Percentiles rank a stretch among this genome's conserved stretches.
phyloP scores from a whole-genome alignment of 345 rosid genomes.

The Hibiscus trionum region DNA sequence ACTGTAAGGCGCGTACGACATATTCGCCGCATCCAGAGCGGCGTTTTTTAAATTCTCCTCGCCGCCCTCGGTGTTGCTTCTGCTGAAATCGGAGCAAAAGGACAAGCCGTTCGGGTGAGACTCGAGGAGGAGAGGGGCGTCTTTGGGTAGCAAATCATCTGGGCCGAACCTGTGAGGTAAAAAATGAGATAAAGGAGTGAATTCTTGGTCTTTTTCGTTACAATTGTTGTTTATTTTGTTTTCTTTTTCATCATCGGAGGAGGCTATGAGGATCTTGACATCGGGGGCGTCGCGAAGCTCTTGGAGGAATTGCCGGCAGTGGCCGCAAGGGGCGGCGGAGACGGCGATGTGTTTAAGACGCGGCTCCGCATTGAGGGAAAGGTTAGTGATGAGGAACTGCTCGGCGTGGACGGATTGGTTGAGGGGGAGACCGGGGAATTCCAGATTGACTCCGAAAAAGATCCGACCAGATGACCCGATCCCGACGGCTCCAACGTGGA shows the following conservation, averaged over 20 bases:
- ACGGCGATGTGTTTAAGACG: constrained; percentile 55
- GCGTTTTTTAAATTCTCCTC: constrained; percentile 25
- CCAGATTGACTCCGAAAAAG: constrained; percentile 78
- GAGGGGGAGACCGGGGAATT: constrained; percentile 90
- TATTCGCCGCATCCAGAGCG: constrained; percentile 73
- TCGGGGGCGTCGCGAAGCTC: constrained; percentile 69
- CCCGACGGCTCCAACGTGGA: constrained; percentile 74
- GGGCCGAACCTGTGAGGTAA: constrained; percentile 89
- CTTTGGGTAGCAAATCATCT: constrained; percentile 51
- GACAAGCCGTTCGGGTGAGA: constrained; percentile 42
- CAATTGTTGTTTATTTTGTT: constrained; percentile 5
- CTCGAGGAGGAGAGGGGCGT: constrained; percentile 64
- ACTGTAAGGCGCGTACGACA: constrained; percentile 86
- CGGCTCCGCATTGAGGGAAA: constrained; percentile 57
- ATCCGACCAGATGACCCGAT: constrained; percentile 89
- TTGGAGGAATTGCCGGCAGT: constrained; percentile 95
- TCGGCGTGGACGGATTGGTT: constrained; percentile 93
- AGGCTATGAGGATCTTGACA: constrained; percentile 44
- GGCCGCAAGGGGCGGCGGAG: constrained; percentile 96
- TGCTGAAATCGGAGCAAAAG: constrained; percentile 5
- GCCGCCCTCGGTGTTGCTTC: not conserved
- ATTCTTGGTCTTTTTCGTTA: constrained; percentile 18
- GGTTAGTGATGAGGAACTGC: constrained; percentile 87
- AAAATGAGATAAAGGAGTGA: constrained; percentile 32
- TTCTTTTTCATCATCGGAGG: constrained; percentile 7